Evolutionary conservation across 192 early-diverging fungal genomes (phyloP), one percentile per base, ranked within the genome.

Genomic region (Diversispora epigaea): DNA sequence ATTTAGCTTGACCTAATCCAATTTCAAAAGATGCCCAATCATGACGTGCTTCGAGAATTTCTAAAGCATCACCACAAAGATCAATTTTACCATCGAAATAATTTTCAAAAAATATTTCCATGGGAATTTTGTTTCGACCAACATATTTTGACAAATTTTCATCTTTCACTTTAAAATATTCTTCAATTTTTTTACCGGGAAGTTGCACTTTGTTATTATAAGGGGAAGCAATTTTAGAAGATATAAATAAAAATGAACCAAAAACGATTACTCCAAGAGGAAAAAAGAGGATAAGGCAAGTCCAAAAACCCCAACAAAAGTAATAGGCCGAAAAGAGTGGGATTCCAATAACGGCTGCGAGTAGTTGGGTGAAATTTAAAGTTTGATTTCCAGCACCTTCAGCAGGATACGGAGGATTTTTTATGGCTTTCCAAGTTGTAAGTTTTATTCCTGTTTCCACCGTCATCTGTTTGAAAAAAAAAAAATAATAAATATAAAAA

Each of bases 41-140:
- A 82, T 97, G 91, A 73, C 97, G 91, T 71, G 88, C 86, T 86
- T 99, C 97, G 49, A 97, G 86, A 44, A 92, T 84, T 78, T 92
- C 90, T 32, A 97, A 85, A 73, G 92, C 90, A 79, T 97, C 95
- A 75, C 87, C 89, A 63, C 87, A 93, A 71, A 97, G 83, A 78
- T 99, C 97, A 71, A 99, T 95, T 86, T 96, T 92, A 44, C 89
- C 93, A 78, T 94, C 94, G 88, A 99, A 95, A 87, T 97, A 99
- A 76, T 89, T 89, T 80, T 99, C 97, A 74, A 97, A 99, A 84
- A 96, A 97, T 63, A 90, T 90, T 81, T 97, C 97, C 91, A 98
- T 98, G 61, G 97, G 96, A 75, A 99, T 98, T 87, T 94, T 94
- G 83, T 84, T 91, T 60, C 78, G 80, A 71, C 90, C 92, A 52